These are phyloP conservation scores for Friedmanniomyces endolithicus DNA, from an alignment of 495 filamentous ascomycete species.

Conservation along the genomic window DNA sequence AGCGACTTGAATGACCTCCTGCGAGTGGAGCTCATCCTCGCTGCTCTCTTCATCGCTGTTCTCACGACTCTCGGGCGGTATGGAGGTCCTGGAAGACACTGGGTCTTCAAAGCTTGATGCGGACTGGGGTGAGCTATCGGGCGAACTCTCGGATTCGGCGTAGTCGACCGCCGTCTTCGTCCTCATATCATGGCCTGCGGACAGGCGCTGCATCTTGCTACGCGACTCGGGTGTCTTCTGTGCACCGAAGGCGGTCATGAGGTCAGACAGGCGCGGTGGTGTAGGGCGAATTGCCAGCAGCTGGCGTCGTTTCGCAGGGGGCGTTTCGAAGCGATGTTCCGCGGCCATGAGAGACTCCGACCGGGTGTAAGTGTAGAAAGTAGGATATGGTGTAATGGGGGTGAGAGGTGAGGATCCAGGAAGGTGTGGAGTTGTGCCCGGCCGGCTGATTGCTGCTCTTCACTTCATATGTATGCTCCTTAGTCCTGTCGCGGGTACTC, in stretches of 20 bases:
- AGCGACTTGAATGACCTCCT: conserved; percentile 1
- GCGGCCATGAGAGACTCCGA: background rate
- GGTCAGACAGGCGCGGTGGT: conserved; percentile 12
- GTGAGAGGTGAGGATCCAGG: no score
- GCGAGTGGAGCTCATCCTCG: conserved; percentile 9
- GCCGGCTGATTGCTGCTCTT: background rate
- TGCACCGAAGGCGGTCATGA: conserved; percentile 12
- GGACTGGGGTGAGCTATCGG: conserved; percentile 1
- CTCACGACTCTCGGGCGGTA: background rate
- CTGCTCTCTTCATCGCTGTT: conserved; percentile 1
- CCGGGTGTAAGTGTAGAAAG: background rate
- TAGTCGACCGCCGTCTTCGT: conserved; percentile 4
- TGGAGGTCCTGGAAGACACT: conserved; percentile 9
- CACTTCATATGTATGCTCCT: background rate
- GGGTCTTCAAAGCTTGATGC: conserved; percentile 4
- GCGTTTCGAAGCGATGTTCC: background rate
- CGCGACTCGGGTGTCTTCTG: background rate
- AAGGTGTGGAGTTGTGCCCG: background rate
- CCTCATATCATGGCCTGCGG: background rate
- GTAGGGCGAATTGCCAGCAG: conserved; percentile 4
- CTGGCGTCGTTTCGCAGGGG: conserved; percentile 12
- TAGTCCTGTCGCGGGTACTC: no score
- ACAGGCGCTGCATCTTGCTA: conserved; percentile 7
- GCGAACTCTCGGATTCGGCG: conserved; percentile 4
- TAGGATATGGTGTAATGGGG: no score